Base-by-base conservation (phyloP, 768 basidiomycete genomes). In the Phaeolepiota aurea region DNA sequence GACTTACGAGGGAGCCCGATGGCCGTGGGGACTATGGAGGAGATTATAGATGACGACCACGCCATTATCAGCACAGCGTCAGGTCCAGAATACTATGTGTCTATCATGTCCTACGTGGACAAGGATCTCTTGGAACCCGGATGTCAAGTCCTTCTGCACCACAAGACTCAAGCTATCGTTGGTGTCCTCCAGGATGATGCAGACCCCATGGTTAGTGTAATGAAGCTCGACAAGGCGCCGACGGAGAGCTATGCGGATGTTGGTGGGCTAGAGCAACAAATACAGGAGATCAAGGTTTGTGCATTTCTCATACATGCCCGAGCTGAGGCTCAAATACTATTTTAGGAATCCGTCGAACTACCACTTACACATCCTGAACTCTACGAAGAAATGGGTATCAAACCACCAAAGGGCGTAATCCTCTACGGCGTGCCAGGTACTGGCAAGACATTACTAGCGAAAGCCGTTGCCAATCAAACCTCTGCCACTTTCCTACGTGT, bases 351-450 rank as follows among this genome's bases (percentile, higher is more conserved):
- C 11, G 94, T 98, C 34, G 96, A 98, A 63, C 74, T 98, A 21
- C 96, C 96, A 0, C 69, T 99, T 16, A 98, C 94, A 5, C 96
- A 98, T 57, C 96, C 96, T 2, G 96, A 99, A 57, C 66, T 98
- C 28, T 99, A 98, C 64, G 94, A 98, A 63, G 94, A 98, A 69
- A 98, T 99, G 96, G 96, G 96, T 42, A 98, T 99, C 63, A 87
- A 87, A 53, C 96, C 94, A n/a, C 96, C 96, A 15, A 98, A 98
- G 61, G 96, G 96, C 66, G 94, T 99, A 56, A 98, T 99, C 49
- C 76, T 99, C 1, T 99, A 98, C 54, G 96, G 96, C 48, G 94
- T 94, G 2, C 96, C 96, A 0, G 96, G 96, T 41, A 98, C 94
- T 10, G 96, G 96, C 41, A 99, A 99, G 67, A 99, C 96, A 0